phyloP scores from a whole-genome alignment of 1,139 yeast species.

The Taphrina confusa region DNA sequence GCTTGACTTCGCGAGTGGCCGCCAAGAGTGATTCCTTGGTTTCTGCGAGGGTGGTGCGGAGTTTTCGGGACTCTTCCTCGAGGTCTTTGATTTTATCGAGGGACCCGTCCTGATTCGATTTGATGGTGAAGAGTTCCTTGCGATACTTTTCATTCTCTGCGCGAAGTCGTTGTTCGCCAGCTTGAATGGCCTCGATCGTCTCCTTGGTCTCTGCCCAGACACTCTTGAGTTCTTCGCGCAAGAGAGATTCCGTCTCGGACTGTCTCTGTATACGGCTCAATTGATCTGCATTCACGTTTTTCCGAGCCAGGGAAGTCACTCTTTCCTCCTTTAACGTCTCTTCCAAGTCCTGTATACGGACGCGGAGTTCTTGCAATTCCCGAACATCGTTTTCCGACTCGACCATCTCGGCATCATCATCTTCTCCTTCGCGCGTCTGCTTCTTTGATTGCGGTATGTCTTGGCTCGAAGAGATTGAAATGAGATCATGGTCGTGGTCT shows the following conservation, averaged over 20 bases:
- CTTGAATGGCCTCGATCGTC: neutral
- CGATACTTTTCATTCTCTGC: constrained; percentile 7
- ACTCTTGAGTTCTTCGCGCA: constrained; percentile 1
- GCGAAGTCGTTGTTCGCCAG: neutral
- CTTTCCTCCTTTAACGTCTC: neutral
- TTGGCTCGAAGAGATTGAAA: too few species aligned
- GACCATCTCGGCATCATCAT: too few species aligned
- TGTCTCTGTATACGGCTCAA: neutral
- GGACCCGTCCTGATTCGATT: neutral
- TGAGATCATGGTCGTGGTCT: too few species aligned
- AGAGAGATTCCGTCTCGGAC: neutral
- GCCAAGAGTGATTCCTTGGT: neutral
- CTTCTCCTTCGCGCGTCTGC: too few species aligned
- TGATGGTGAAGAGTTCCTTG: neutral
- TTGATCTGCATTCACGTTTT: neutral
- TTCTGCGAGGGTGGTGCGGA: neutral
- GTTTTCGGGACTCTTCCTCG: neutral
- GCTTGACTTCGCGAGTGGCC: neutral
- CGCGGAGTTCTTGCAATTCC: neutral
- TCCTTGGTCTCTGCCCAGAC: neutral
- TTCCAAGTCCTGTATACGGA: neutral
- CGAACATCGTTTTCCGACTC: too few species aligned
- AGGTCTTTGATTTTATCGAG: neutral
- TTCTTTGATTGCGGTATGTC: too few species aligned
- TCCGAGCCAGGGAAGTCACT: neutral